A percentile compares a stretch with the other conserved stretches of the same genome.
phyloP scores from a whole-genome alignment of 2,329 filamentous ascomycete genomes.

The Pseudogymnoascus sp. region DNA sequence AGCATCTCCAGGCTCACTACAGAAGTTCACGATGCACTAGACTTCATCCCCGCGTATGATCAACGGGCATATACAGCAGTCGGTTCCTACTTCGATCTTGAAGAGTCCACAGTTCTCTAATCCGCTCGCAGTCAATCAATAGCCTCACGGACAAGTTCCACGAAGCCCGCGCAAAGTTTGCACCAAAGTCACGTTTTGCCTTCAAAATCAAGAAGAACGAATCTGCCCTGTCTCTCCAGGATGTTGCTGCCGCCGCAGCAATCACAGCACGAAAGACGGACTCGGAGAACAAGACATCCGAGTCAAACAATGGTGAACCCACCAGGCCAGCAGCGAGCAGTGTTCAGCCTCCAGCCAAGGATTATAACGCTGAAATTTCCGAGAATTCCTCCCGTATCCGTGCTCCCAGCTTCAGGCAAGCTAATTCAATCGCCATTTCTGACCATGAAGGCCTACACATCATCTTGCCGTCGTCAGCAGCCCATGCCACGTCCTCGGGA shows the following conservation, averaged over 20 bases:
- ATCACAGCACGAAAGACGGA: slow-evolving; percentile 25
- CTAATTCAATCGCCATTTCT: slow-evolving; percentile 55
- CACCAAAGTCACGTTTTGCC: slow-evolving; percentile 72
- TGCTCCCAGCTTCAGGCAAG: slow-evolving; percentile 56
- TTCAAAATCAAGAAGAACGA: slow-evolving; percentile 59
- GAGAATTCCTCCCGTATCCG: slow-evolving; percentile 36
- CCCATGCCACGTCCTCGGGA: slow-evolving; percentile 64
- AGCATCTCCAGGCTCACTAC: slow-evolving; percentile 73
- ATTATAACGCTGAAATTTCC: slow-evolving; percentile 53
- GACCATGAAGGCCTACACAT: slow-evolving; percentile 65
- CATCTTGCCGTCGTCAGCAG: slow-evolving; percentile 63
- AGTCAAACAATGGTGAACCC: slow-evolving; percentile 9
- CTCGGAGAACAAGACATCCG: slow-evolving; percentile 13
- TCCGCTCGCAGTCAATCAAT: slow-evolving; percentile 60
- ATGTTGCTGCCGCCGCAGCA: slow-evolving; percentile 43
- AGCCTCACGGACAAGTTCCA: slow-evolving; percentile 70
- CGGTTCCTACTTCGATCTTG: slow-evolving; percentile 16
- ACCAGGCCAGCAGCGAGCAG: slow-evolving; percentile 30
- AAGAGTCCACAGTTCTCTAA: neutral
- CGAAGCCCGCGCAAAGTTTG: slow-evolving; percentile 56
- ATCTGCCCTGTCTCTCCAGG: slow-evolving; percentile 46
- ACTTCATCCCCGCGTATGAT: slow-evolving; percentile 81
- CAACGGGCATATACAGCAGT: slow-evolving; percentile 79
- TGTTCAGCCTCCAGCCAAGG: slow-evolving; percentile 30
- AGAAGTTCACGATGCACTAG: slow-evolving; percentile 75